These are phyloP conservation scores for Micractinium sp. DNA, from an alignment of 139 green algal species.

Conservation along the genomic window DNA sequence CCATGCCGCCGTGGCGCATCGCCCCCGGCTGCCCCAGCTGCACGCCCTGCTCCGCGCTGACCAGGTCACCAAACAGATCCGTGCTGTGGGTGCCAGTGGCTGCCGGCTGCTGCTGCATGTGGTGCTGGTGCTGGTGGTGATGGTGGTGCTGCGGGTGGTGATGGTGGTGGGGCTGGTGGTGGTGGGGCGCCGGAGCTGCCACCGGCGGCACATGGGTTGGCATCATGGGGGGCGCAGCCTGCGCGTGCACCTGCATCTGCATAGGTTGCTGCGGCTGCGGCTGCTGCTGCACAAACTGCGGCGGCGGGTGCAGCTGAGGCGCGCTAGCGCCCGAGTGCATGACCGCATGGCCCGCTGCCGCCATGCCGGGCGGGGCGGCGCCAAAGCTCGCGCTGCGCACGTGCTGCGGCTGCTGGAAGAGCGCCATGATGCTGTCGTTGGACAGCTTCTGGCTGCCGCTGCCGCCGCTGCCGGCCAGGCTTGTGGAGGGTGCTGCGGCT, in stretches of 20 bases:
- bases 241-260: neutral
- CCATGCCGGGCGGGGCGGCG: neutral
- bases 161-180: no score
- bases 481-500: neutral
- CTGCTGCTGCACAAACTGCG: constrained; percentile 1
- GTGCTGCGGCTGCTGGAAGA: constrained; percentile 27
- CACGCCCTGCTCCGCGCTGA: no score
- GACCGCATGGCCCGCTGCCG: neutral
- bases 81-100: no score
- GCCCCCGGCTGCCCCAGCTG: neutral
- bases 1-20: no score
- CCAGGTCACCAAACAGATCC: no score
- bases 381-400: neutral
- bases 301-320: neutral
- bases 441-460: neutral
- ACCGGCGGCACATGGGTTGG: neutral
- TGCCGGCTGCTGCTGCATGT: no score
- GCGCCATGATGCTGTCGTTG: constrained; percentile 23
- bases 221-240: neutral
- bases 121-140: no score
- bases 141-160: no score
- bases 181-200: neutral
- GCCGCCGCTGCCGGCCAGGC: neutral
- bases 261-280: neutral
- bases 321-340: neutral